Percentiles rank a stretch among this genome's conserved stretches.
These are phyloP conservation scores for Alternaria atra DNA, from an alignment of 2,329 filamentous ascomycete species.

Conservation along the genomic window DNA sequence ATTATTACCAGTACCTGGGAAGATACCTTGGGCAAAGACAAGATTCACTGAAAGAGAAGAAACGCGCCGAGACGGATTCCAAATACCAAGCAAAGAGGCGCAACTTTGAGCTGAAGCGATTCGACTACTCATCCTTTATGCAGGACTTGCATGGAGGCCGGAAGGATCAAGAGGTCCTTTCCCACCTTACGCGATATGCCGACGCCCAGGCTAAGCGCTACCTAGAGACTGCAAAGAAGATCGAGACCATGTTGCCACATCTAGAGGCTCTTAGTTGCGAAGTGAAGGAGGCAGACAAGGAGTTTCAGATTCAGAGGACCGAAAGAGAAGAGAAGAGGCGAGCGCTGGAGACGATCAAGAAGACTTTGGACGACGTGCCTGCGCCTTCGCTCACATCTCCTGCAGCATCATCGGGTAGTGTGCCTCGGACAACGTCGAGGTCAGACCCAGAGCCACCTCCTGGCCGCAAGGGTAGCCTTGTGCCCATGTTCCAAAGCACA, in stretches of 20 bases:
- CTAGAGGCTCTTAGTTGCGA: slow-evolving; percentile 87
- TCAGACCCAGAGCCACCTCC: slow-evolving; percentile 37
- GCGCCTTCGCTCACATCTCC: slow-evolving; percentile 31
- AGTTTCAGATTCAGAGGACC: slow-evolving; percentile 93
- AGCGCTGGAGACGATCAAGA: slow-evolving; percentile 86
- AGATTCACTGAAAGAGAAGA: slow-evolving; percentile 97
- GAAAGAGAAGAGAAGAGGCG: slow-evolving; percentile 95
- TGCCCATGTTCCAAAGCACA: slow-evolving; percentile 48
- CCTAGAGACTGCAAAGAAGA: slow-evolving; percentile 81
- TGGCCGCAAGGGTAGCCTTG: slow-evolving; percentile 44
- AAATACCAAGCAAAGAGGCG: slow-evolving; percentile 95
- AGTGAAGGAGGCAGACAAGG: slow-evolving; percentile 93
- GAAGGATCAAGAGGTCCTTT: slow-evolving; percentile 96
- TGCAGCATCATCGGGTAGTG: slow-evolving; percentile 35
- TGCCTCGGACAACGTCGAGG: slow-evolving; percentile 29
- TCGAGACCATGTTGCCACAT: slow-evolving; percentile 86
- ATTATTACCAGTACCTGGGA: slow-evolving; percentile 95
- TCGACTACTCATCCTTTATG: slow-evolving; percentile 99
- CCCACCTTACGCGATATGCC: slow-evolving; percentile 92
- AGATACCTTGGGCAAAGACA: slow-evolving; percentile 95
- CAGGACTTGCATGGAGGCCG: slow-evolving; percentile 98
- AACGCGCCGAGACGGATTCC: slow-evolving; percentile 89
- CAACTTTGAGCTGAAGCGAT: slow-evolving; percentile 96
- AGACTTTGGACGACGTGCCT: slow-evolving; percentile 46
- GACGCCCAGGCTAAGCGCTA: slow-evolving; percentile 88